Base-by-base conservation (phyloP, 805 yeast species). In the Schizosaccharomyces octosporus region DNA sequence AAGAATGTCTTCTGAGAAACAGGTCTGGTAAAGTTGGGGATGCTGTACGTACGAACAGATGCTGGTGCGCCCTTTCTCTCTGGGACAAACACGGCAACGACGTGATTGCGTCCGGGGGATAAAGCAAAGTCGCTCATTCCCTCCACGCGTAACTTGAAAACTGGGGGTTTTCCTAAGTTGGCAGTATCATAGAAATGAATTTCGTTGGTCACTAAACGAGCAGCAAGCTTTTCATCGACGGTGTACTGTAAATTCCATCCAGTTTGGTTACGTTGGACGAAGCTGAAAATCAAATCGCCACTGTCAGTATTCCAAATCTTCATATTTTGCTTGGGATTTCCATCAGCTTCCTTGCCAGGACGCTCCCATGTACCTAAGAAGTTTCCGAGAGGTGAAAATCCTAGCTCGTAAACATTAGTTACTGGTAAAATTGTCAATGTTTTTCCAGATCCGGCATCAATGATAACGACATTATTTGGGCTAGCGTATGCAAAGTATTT, bases 191-290 rank as follows among this genome's bases (percentile, higher is more conserved):
- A 85, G 66, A 87, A 84, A 67, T 83, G 86, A 63, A 84, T 75
- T 68, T 83, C 87, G 67, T 79, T 79, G 59, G 74, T 72, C 68
- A 78, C 79, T 65, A 78, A 67, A 69, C 82, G 79, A 59, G 87
- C 84, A 71, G 84, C 76, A 65, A 79, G 75, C 65, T 78, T 75
- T 75, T 88, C 95, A 71, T 88, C 93, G 63, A 78, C 77, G 7
- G 94, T 85, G 71, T 83, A 88, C 73, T 87, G 95, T n/a, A 94
- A 85, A 59, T 71, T 69, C 97, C 97, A 90, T 31, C 90, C 90
- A 64, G 81, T 80, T 74, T 90, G 97, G 61, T 81, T 81, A 72
- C 84, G 86, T 65, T 86, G 84, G 61, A 84, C 75, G 77, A 84
- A 88, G 65, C 81, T 78, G 63, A 78, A 79, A 61, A 81, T 73